Base-by-base conservation (phyloP, 352 stramenopile genomes). In the Thraustotheca clavata region DNA sequence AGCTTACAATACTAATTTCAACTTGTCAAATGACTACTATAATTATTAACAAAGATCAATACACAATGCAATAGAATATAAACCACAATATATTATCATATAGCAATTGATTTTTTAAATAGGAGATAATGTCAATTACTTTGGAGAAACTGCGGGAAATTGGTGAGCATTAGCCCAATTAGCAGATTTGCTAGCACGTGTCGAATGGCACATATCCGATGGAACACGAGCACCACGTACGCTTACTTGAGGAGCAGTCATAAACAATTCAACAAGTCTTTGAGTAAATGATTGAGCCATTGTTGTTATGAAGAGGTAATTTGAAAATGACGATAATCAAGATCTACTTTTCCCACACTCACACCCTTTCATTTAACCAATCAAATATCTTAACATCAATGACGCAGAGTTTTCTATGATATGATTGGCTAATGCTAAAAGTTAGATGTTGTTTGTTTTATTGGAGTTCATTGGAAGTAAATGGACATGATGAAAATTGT, bases 181-280 rank as follows among this genome's bases (percentile, higher is more conserved):
- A 12, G 24, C n/a, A 12, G 6, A n/a, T 31, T 43, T 54, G 33
- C n/a, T 22, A 16, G 38, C 38, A n/a, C 57, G 38, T 16, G 38
- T 20, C 9, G 9, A 20, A 31, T 52, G 31, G 43, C 43, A 52
- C 57, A 65, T 65, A 35, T 65, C 57, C 27, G 35, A 54, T 24
- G 57, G 57, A 11, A 65, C 32, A 35, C 57, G 57, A 22, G 39
- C 57, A 46, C 57, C 57, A 22, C 57, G 57, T 12, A 33, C 33
- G 0, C 41, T 38, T 29, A 65, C 39, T 39, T 65, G 57, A 11
- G 57, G 57, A 29, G 57, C 57, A 3, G 8, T 33, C 57, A 65
- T 65, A 35, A 65, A 65, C 57, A 65, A 57, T 9, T 65, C 57
- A 14, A 65, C 24, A 8, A 40, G 29, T 34, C 40, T 65, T 3